Conservation (phyloP, 1,284 basidiomycete species). For the Irpex rosettiformis region DNA sequence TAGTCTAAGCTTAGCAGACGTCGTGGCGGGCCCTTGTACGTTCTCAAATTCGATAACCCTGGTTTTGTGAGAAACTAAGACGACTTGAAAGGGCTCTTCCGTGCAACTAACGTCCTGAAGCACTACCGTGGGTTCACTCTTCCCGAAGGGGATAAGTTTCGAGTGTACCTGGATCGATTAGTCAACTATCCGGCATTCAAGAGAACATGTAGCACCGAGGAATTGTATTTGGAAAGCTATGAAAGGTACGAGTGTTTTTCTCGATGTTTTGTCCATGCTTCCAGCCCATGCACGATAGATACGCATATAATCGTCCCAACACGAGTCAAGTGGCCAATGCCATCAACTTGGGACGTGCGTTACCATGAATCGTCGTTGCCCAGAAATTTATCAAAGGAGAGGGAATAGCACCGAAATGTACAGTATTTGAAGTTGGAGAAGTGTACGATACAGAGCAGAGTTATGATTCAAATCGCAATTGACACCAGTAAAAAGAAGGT, state of each 20-base stretch:
- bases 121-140: conserved; percentile 68
- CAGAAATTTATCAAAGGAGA: not conserved
- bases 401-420: too few species aligned
- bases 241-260: conserved; percentile 47
- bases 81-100: conserved; percentile 52
- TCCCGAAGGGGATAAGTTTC: conserved; percentile 45
- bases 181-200: conserved; percentile 64
- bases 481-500: not conserved
- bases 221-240: conserved; percentile 76
- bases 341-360: conserved; percentile 56
- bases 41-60: conserved; percentile 8
- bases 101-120: conserved; percentile 60
- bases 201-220: conserved; percentile 66
- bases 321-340: conserved; percentile 72
- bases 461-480: too few species aligned
- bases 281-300: conserved; percentile 35
- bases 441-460: too few species aligned
- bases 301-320: conserved; percentile 70
- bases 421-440: too few species aligned
- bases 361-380: conserved; percentile 43
- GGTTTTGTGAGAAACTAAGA: not conserved
- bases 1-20: conserved; percentile 63
- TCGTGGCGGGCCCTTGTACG: conserved; percentile 75
- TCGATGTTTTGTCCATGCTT: not conserved
- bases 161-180: conserved; percentile 51